Base-by-base conservation (phyloP, 2,329 filamentous ascomycete species). In the Talaromyces sp. region DNA sequence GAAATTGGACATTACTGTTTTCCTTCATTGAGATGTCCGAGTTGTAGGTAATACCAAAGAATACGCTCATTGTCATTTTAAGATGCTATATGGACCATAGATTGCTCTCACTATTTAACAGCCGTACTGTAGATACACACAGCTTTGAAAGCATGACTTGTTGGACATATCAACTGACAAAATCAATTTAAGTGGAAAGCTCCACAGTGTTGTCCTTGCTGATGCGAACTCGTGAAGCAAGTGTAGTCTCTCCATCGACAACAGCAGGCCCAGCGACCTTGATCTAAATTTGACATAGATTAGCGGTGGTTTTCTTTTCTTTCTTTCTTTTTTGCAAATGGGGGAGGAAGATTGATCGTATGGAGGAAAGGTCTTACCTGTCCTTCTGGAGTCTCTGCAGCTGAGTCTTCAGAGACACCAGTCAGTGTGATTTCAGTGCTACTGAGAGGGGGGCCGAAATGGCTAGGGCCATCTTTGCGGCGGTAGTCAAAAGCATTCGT, bases 401-500 rank as follows among this genome's bases (percentile, higher is more conserved):
- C 54, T 37, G 63, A 56, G 7, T 58, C 63, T 45, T 74, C 72
- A 6, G 70, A 61, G 16, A 75, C 64, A 22, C 62, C 66, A n/a
- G 61, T 68, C 55, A 96, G 70, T 65, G 89, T 82, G 35, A 97
- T 71, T 75, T 97, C 93, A 1, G 93, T 82, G 62, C 86, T 88
- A 58, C 88, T 90, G 36, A 94, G 68, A 2, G 93, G 92, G 9
- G 88, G 80, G 3, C 94, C 94, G 66, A 97, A 96, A 70, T 96
- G 91, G 52, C 73, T 78, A 41, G 76, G 74, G 40, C 73, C 73
- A 11, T 60, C 57, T 16, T 73, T 70, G 32, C 73, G 74, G 44
- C 93, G 80, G 71, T 97, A 97, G 70, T 97, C 93, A 67, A 90
- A 95, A 35, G 92, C 81, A 56, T 90, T 86, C 7, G 90, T 96